Percentiles rank a stretch among this genome's conserved stretches.
Evolutionary conservation across 2,329 filamentous ascomycete species (phyloP).

Genomic region (Talaromyces verruculosus): DNA sequence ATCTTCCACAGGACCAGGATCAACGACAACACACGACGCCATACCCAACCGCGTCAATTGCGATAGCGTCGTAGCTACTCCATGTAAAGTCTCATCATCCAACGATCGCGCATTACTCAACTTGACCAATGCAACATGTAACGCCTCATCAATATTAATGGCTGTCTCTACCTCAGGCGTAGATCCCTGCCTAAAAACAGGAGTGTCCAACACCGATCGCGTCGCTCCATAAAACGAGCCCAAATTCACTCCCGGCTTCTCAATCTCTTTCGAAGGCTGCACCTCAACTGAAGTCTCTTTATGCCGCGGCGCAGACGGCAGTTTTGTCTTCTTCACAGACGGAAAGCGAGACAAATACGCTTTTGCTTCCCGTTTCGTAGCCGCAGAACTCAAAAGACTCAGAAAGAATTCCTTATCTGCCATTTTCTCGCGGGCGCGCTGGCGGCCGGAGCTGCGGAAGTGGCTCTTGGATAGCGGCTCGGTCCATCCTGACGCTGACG

Average conservation of each 20-base stretch:
- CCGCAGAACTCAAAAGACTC: constrained; percentile 81
- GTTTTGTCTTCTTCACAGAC: constrained; percentile 37
- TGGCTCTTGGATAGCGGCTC: constrained; percentile 2
- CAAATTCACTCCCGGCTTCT: constrained; percentile 57
- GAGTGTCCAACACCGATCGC: constrained; percentile 58
- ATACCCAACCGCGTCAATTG: constrained; percentile 82
- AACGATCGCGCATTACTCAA: constrained; percentile 71
- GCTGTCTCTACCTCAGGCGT: constrained; percentile 41
- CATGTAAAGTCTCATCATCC: constrained; percentile 66
- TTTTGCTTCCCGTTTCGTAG: constrained; percentile 89
- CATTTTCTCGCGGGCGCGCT: constrained; percentile 46
- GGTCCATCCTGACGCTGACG: background rate
- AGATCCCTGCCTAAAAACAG: constrained; percentile 59
- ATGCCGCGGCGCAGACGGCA: constrained; percentile 34
- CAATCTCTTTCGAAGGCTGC: constrained; percentile 32
- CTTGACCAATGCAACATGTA: constrained; percentile 84
- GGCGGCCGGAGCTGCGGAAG: constrained; percentile 28
- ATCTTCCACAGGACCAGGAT: constrained; percentile 56
- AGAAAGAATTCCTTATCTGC: constrained; percentile 70
- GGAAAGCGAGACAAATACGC: constrained; percentile 87
- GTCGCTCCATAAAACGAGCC: constrained; percentile 61
- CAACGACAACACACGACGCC: constrained; percentile 77
- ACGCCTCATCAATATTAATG: constrained; percentile 40
- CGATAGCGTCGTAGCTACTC: constrained; percentile 77
- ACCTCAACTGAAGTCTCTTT: constrained; percentile 28